A percentile compares a stretch with the other conserved stretches of the same genome.
These are phyloP conservation scores for Typha latifolia DNA, from an alignment of 176 grass and related monocot genomes.

Conservation along the genomic window DNA sequence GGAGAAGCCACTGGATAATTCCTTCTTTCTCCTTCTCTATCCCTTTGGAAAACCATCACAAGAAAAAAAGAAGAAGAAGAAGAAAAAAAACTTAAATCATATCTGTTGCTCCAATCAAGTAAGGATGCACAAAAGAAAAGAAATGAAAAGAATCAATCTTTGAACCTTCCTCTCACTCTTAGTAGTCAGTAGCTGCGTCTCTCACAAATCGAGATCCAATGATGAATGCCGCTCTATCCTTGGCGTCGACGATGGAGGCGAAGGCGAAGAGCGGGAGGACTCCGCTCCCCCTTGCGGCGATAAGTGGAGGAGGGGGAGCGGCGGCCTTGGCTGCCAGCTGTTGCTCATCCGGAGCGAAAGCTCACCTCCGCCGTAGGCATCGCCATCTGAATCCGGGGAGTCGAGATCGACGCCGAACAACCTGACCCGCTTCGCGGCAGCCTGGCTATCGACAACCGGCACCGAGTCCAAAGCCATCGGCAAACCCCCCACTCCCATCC, in stretches of 20 bases:
- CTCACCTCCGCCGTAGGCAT: constrained; percentile 19
- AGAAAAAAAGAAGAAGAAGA: neutral
- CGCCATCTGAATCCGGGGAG: constrained; percentile 32
- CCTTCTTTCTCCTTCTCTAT: no score
- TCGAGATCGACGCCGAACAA: constrained; percentile 94
- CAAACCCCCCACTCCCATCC: neutral
- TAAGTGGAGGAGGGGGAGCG: constrained; percentile 37
- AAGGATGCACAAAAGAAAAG: constrained; percentile 21
- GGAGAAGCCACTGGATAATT: neutral
- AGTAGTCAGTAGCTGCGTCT: neutral
- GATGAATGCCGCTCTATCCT: constrained; percentile 55
- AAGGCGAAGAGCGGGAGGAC: constrained; percentile 31
- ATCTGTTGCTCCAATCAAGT: constrained; percentile 41
- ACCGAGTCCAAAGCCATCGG: constrained; percentile 54
- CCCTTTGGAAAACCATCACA: no score
- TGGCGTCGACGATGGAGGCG: constrained; percentile 50
- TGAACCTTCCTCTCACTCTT: constrained; percentile 34
- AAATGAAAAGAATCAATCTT: constrained; percentile 36
- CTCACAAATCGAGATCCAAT: constrained; percentile 93
- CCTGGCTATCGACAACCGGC: constrained; percentile 34
- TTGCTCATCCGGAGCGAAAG: constrained; percentile 28
- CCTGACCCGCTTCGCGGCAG: constrained; percentile 64
- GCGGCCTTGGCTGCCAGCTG: constrained; percentile 36
- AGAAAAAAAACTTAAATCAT: constrained; percentile 31
- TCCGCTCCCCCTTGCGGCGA: constrained; percentile 22